Conservation (phyloP, 1,284 basidiomycete genomes). For the Irpex sp. region DNA sequence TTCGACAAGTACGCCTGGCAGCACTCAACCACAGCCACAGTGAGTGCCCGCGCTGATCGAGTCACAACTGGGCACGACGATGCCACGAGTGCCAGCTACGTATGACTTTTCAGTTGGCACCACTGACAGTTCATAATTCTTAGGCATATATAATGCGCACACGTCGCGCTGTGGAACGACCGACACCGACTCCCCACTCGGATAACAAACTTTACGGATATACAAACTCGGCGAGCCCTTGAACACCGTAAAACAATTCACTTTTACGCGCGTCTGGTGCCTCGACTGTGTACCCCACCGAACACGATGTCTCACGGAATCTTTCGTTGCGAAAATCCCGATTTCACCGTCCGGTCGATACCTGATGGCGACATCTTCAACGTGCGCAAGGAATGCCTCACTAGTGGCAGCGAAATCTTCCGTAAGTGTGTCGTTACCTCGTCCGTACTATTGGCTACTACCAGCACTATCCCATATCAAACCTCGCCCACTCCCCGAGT, state of each 20-base stretch:
- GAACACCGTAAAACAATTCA: too few relatives aligned
- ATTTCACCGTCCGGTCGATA: constrained; percentile 51
- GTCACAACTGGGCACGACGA: neutral
- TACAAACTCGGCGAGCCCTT: too few relatives aligned
- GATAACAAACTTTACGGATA: neutral
- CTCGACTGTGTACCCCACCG: neutral
- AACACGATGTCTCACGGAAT: neutral
- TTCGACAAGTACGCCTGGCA: too few relatives aligned
- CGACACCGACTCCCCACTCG: neutral
- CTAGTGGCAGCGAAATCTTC: constrained; percentile 51
- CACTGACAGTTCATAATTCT: neutral
- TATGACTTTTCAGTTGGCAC: neutral
- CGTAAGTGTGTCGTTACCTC: constrained; percentile 33
- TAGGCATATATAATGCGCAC: neutral
- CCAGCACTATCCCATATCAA: neutral
- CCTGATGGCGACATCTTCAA: constrained; percentile 44
- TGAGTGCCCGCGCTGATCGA: neutral
- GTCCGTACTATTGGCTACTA: neutral
- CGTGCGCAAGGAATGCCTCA: constrained; percentile 44
- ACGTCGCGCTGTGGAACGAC: neutral
- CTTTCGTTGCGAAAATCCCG: constrained; percentile 41
- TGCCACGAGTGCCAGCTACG: neutral
- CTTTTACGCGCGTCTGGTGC: neutral
- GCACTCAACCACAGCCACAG: too few relatives aligned
- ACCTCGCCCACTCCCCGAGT: constrained; percentile 5